Percentiles rank a stretch among this genome's conserved stretches.
These are phyloP conservation scores for Apiospora sp. DNA, from an alignment of 2,329 filamentous ascomycete genomes.

Conservation along the genomic window DNA sequence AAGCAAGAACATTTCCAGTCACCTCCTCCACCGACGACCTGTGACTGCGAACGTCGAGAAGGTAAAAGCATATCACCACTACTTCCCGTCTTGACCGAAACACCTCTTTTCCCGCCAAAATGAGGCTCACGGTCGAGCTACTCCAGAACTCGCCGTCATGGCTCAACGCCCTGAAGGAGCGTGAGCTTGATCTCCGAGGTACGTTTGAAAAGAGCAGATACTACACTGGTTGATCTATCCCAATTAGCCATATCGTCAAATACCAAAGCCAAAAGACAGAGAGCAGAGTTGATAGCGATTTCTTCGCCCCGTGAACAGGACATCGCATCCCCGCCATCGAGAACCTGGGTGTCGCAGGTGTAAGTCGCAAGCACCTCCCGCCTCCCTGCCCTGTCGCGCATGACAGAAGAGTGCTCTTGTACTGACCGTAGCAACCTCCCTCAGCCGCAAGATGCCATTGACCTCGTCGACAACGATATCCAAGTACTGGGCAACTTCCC, in stretches of 20 bases:
- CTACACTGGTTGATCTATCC: conserved; percentile 72
- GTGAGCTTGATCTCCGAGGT: conserved; percentile 99
- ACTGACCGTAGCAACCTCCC: conserved; percentile 23
- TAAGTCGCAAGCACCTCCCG: conserved; percentile 56
- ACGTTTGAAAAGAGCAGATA: conserved; percentile 96
- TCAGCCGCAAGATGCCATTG: conserved; percentile 94
- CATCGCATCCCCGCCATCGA: conserved; percentile 98
- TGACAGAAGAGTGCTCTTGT: background rate
- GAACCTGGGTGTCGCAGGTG: conserved; percentile 93
- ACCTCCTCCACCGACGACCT: background rate
- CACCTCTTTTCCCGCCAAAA: conserved; percentile 47
- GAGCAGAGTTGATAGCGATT: conserved; percentile 87
- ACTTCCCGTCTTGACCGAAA: conserved; percentile 1
- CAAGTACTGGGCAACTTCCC: conserved; percentile 90
- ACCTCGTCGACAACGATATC: conserved; percentile 98
- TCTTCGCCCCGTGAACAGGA: conserved; percentile 71
- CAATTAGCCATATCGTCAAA: conserved; percentile 28
- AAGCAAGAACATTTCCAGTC: background rate
- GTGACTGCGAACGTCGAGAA: background rate
- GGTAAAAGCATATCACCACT: background rate
- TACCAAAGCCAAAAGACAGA: conserved; percentile 32
- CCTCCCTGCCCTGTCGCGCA: conserved; percentile 24
- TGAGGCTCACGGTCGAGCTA: conserved; percentile 96
- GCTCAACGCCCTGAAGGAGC: conserved; percentile 98
- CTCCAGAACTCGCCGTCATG: conserved; percentile 96